Evolutionary conservation across 805 yeast genomes (phyloP).

Genomic region (Pichia heedii): DNA sequence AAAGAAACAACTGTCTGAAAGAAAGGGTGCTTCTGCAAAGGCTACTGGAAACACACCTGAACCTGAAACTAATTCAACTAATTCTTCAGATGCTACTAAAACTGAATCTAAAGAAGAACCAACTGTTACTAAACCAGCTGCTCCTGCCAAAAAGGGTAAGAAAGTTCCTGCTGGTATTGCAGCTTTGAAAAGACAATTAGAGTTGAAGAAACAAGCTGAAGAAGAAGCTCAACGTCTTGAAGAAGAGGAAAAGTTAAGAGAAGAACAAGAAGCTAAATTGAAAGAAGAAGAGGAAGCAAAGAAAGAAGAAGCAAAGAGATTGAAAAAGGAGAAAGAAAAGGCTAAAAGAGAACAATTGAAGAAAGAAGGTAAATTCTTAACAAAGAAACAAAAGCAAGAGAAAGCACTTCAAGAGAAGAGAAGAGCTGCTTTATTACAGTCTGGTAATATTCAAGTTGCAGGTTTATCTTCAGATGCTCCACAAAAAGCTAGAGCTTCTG

Average conservation of each 20-base stretch:
- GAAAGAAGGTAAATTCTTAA: constrained; percentile 90
- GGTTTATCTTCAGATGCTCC: constrained; percentile 42
- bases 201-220: constrained; percentile 77
- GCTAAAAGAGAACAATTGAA: constrained; percentile 82
- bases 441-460: constrained; percentile 65
- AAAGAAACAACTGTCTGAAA: constrained; percentile 84
- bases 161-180: constrained; percentile 88
- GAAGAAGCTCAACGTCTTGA: constrained; percentile 68
- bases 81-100: constrained; percentile 28
- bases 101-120: constrained; percentile 12
- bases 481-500: constrained; percentile 34
- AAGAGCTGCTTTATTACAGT: constrained; percentile 70
- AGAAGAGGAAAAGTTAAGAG: constrained; percentile 52
- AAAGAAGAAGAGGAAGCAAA: constrained; percentile 57
- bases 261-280: constrained; percentile 41
- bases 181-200: constrained; percentile 82
- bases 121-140: constrained; percentile 20
- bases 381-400: constrained; percentile 94
- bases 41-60: constrained; percentile 12
- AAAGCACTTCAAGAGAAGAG: constrained; percentile 80
- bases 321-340: constrained; percentile 82
- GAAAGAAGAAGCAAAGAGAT: constrained; percentile 48
- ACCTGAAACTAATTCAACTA: constrained; percentile 14
- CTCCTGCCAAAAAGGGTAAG: constrained; percentile 45
- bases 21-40: constrained; percentile 54